Evolutionary conservation across 768 basidiomycete species (phyloP).

Genomic region (Boletellus ananas): DNA sequence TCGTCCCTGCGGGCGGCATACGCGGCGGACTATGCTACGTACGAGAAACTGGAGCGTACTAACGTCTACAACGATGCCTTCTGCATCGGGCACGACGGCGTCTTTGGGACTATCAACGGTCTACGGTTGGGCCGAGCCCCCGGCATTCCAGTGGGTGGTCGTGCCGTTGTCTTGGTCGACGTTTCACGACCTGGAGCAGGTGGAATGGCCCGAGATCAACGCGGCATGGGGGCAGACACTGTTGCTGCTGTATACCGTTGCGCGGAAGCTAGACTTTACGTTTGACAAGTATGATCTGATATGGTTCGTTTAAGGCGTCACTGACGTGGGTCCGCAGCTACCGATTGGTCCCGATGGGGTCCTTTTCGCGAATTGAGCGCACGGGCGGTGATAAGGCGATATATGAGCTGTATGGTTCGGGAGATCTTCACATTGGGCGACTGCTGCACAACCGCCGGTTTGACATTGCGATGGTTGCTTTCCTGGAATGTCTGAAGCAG

Average conservation of each 20-base stretch:
- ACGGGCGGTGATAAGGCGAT: conserved; percentile 75
- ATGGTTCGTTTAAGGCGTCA: neutral
- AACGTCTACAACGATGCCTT: conserved; percentile 97
- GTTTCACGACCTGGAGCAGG: conserved; percentile 41
- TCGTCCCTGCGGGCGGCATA: conserved; percentile 75
- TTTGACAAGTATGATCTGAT: conserved; percentile 68
- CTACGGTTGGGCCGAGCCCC: conserved; percentile 86
- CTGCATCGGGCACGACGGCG: conserved; percentile 91
- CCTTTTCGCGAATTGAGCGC: conserved; percentile 89
- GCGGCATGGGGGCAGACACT: conserved; percentile 97
- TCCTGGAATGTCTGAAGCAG: conserved; percentile 92
- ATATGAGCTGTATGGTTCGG: conserved; percentile 93
- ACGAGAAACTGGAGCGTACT: conserved; percentile 83
- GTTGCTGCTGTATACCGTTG: conserved; percentile 87
- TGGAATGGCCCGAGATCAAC: conserved; percentile 98
- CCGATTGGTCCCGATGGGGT: conserved; percentile 89
- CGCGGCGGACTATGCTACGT: conserved; percentile 67
- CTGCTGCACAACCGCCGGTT: conserved; percentile 93
- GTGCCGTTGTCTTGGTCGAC: neutral
- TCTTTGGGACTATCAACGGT: conserved; percentile 98
- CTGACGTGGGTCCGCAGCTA: conserved; percentile 51
- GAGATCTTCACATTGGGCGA: conserved; percentile 85
- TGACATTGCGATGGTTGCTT: conserved; percentile 93
- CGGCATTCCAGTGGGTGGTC: conserved; percentile 62
- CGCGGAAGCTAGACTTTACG: conserved; percentile 83